Base-by-base conservation (phyloP, 768 basidiomycete species). In the Lepiota venenata region DNA sequence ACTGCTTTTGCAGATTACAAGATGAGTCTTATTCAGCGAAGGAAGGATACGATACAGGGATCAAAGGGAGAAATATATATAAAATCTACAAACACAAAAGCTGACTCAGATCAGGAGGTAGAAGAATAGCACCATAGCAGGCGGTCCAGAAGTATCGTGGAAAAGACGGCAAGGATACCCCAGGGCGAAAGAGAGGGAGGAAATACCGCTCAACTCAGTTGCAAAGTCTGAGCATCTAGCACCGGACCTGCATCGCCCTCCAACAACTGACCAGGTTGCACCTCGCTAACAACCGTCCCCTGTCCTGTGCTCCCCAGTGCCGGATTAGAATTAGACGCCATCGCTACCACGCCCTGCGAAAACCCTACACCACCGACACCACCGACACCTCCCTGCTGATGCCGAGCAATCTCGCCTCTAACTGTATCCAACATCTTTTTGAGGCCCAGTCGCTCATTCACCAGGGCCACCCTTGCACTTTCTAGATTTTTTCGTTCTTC, bases 401-500 rank as follows among this genome's bases (percentile, higher is more conserved):
- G 43, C 39, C 53, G 41, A 40, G 18, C 46, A 56, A 91, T 70
- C 74, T 92, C 89, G 1, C 69, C 68, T 47, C 80, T 73, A 6
- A 91, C 83, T 5, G 72, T 74, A 39, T 93, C 91, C 46, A 93
- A 67, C 76, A 84, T 79, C 66, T 80, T 84, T 69, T 84, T 87
- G 50, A 93, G 63, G 39, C 79, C 80, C 48, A 86, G 67, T 49
- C 93, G 80, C 65, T 98, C 96, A 62, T 79, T 85, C 50, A 91
- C 83, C 39, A 98, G 73, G 37, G 84, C 79, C 71, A 91, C 77
- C 51, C 91, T 80, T 18, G 88, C 85, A 44, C 85, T 83, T 75
- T 99, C 97, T 41, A 99, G 71, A 35, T 82, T 76, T 57, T 88
- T 81, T 52, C 93, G 80, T 70, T 99, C 97, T 49, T 92, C 87